phyloP scores from a whole-genome alignment of 176 grass and related monocot genomes.

The Alopecurus myosuroides region DNA sequence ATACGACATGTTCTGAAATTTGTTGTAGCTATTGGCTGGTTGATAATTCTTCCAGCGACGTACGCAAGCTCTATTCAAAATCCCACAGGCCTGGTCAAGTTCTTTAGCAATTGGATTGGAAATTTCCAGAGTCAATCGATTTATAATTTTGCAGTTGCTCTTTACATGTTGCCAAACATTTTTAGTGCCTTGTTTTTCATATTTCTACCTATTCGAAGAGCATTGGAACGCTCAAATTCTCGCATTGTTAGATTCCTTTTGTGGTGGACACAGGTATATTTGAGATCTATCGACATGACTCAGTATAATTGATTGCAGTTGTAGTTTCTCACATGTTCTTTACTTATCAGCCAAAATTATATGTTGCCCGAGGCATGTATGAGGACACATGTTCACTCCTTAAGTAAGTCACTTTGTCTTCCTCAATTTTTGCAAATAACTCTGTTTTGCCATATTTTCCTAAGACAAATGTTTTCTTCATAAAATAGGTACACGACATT shows the following conservation, averaged over 20 bases:
- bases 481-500: slow-evolving; percentile 79
- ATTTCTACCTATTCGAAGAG: slow-evolving; percentile 57
- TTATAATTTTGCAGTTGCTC: slow-evolving; percentile 77
- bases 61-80: slow-evolving; percentile 79
- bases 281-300: slow-evolving; percentile 5
- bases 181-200: slow-evolving; percentile 83
- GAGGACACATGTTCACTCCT: slow-evolving; percentile 77
- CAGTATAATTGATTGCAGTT: slow-evolving; percentile 16
- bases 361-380: slow-evolving; percentile 94
- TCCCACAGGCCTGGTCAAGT: slow-evolving; percentile 74
- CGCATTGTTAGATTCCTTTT: slow-evolving; percentile 66
- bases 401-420: slow-evolving; percentile 51
- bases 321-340: slow-evolving; percentile 17
- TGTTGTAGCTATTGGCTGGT: slow-evolving; percentile 74
- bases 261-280: slow-evolving; percentile 94
- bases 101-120: slow-evolving; percentile 80
- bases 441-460: neutral
- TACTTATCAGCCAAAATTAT: slow-evolving; percentile 73
- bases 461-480: slow-evolving; percentile 14
- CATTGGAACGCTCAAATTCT: slow-evolving; percentile 67
- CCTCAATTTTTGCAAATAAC: neutral
- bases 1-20: slow-evolving; percentile 81
- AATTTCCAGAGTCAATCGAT: slow-evolving; percentile 64
- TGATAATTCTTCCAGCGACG: slow-evolving; percentile 73
- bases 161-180: slow-evolving; percentile 94